Percentiles rank a stretch among this genome's conserved stretches.
Evolutionary conservation across 1,284 basidiomycete species (phyloP).

Genomic region (Pseudomicrostroma phylloplanum): DNA sequence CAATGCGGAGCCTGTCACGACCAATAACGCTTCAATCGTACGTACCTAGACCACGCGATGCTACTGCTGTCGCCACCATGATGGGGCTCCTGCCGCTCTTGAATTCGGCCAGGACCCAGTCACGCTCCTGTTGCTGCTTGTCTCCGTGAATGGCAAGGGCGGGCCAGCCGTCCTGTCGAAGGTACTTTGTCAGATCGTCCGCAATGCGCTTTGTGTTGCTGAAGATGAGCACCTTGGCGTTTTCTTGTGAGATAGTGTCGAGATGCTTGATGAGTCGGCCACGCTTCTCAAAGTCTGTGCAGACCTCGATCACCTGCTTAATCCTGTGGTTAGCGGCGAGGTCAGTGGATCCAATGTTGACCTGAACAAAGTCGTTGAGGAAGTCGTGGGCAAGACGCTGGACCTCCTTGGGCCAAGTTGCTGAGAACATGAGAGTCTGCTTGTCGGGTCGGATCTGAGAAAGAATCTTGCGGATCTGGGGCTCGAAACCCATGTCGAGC

Average conservation of each 20-base stretch:
- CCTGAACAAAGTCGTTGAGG: constrained; percentile 90
- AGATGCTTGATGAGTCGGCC: constrained; percentile 93
- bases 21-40: constrained; percentile 49
- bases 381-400: constrained; percentile 96
- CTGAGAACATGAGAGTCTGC: constrained; percentile 77
- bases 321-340: constrained; percentile 98
- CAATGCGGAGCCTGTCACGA: background rate
- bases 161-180: constrained; percentile 75
- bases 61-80: constrained; percentile 76
- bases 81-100: constrained; percentile 95
- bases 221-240: constrained; percentile 98
- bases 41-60: constrained; percentile 99
- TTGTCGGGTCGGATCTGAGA: constrained; percentile 92
- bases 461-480: constrained; percentile 97
- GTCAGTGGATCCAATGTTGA: constrained; percentile 98
- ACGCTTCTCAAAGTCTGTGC: constrained; percentile 96
- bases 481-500: constrained; percentile 99
- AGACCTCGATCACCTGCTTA: constrained; percentile 86
- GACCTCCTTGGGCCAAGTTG: constrained; percentile 99
- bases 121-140: constrained; percentile 81
- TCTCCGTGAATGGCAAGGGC: constrained; percentile 95
- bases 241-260: constrained; percentile 90
- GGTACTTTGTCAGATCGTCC: constrained; percentile 84
- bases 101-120: constrained; percentile 98
- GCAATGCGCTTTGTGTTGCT: constrained; percentile 95